A percentile compares a stretch with the other conserved stretches of the same genome.
Conservation (phyloP, 2,329 filamentous ascomycete species). For the Pseudonectria buxi region DNA sequence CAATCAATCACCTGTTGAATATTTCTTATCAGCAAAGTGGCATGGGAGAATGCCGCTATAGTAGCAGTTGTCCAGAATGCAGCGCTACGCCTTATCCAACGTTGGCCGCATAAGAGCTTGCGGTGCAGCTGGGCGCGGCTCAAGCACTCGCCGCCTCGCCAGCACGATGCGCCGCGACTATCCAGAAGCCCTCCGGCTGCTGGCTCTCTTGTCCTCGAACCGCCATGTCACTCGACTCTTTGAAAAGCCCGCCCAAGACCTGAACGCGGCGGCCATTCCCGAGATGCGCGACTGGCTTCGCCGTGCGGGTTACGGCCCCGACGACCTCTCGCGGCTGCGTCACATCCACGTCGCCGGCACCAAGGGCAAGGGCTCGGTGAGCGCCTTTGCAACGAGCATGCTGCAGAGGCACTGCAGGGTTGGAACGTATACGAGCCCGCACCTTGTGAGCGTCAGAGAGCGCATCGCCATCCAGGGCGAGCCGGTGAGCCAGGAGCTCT, state of each 20-base stretch:
- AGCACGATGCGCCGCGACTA: constrained; percentile 34
- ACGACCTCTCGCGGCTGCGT: constrained; percentile 36
- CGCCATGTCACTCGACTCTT: constrained; percentile 54
- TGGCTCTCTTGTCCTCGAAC: constrained; percentile 76
- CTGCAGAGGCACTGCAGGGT: constrained; percentile 48
- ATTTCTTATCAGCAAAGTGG: background rate
- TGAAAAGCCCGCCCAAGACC: constrained; percentile 30
- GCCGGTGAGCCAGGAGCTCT: constrained; percentile 61
- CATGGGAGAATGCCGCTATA: background rate
- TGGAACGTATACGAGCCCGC: constrained; percentile 80
- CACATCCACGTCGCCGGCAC: constrained; percentile 84
- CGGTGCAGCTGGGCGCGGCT: constrained; percentile 2
- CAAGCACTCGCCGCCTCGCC: constrained; percentile 6
- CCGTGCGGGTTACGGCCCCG: constrained; percentile 63
- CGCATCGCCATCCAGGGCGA: constrained; percentile 73
- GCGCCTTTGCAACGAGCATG: constrained; percentile 75
- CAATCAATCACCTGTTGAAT: background rate
- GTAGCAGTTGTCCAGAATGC: constrained; percentile 1
- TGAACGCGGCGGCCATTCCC: constrained; percentile 70
- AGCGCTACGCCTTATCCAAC: background rate
- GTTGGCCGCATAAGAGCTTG: constrained; percentile 1
- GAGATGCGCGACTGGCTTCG: constrained; percentile 75
- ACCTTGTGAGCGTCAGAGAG: constrained; percentile 76
- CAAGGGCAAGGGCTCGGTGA: constrained; percentile 89
- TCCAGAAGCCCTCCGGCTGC: constrained; percentile 63